Evolutionary conservation across 2,329 filamentous ascomycete genomes (phyloP).

Genomic region (Penicillium sp.): DNA sequence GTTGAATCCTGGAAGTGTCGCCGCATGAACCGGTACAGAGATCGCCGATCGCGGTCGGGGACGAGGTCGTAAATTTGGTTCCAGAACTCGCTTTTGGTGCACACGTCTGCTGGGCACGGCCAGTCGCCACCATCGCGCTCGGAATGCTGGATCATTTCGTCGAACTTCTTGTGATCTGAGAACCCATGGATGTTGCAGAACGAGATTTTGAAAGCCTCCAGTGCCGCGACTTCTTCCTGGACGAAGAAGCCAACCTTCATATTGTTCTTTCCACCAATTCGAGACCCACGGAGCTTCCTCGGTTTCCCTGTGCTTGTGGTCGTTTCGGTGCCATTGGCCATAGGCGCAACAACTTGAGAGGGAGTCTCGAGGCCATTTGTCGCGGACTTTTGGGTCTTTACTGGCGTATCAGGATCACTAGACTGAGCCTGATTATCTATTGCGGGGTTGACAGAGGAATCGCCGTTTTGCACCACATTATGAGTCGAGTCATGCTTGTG

Average conservation of each 20-base stretch:
- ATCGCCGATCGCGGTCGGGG: slow-evolving; percentile 39
- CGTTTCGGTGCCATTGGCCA: neutral
- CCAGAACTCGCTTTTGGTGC: slow-evolving; percentile 39
- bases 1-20: slow-evolving; percentile 43
- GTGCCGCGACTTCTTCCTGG: slow-evolving; percentile 28
- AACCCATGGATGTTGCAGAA: slow-evolving; percentile 35
- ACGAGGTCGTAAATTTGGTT: slow-evolving; percentile 34
- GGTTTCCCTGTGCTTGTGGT: neutral
- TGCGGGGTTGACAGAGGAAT: neutral
- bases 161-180: slow-evolving; percentile 23
- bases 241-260: slow-evolving; percentile 32
- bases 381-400: neutral
- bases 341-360: neutral
- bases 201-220: slow-evolving; percentile 35
- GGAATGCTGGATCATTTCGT: slow-evolving; percentile 38
- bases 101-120: slow-evolving; percentile 19
- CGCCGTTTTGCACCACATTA: slow-evolving; percentile 1
- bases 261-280: slow-evolving; percentile 15
- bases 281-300: slow-evolving; percentile 7
- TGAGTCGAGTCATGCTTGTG: neutral
- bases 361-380: neutral
- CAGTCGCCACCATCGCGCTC: slow-evolving; percentile 24
- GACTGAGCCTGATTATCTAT: neutral
- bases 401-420: neutral
- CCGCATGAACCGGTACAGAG: slow-evolving; percentile 44